Evolutionary conservation across 495 filamentous ascomycete genomes (phyloP).

Genomic region (Evansstolkia leycettana): DNA sequence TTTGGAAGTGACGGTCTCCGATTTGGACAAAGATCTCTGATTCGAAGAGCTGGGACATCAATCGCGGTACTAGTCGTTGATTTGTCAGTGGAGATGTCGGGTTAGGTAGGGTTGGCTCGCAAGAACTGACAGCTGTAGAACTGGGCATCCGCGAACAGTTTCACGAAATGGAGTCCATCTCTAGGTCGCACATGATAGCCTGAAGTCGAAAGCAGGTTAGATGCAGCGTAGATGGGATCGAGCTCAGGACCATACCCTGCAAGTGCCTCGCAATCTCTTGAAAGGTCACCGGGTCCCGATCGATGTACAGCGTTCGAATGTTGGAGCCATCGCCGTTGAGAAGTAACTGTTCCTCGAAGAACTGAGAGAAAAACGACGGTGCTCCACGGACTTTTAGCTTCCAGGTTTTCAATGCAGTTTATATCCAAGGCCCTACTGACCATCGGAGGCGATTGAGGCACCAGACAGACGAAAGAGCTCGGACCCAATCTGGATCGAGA

Average conservation of each 20-base stretch:
- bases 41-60: slow-evolving; percentile 90
- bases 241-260: slow-evolving; percentile 41
- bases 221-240: no score
- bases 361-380: slow-evolving; percentile 94
- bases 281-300: slow-evolving; percentile 86
- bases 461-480: slow-evolving; percentile 87
- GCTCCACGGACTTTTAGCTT: slow-evolving; percentile 55
- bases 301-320: slow-evolving; percentile 75
- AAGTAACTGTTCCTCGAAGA: slow-evolving; percentile 76
- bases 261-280: slow-evolving; percentile 81
- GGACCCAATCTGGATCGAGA: slow-evolving; percentile 87
- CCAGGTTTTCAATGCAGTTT: not conserved
- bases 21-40: slow-evolving; percentile 86
- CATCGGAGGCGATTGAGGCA: slow-evolving; percentile 91
- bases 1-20: slow-evolving; percentile 73
- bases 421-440: slow-evolving; percentile 40
- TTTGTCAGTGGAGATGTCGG: not conserved
- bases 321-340: slow-evolving; percentile 44
- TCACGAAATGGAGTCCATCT: slow-evolving; percentile 77
- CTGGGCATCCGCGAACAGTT: slow-evolving; percentile 87
- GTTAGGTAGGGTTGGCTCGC: no score
- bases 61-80: slow-evolving; percentile 52
- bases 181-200: slow-evolving; percentile 79
- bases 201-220: slow-evolving; percentile 6
- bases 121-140: slow-evolving; percentile 67